A percentile compares a stretch with the other conserved stretches of the same genome.
Conservation (phyloP, 1,139 yeast genomes). For the Suhomyces bribrorum region DNA sequence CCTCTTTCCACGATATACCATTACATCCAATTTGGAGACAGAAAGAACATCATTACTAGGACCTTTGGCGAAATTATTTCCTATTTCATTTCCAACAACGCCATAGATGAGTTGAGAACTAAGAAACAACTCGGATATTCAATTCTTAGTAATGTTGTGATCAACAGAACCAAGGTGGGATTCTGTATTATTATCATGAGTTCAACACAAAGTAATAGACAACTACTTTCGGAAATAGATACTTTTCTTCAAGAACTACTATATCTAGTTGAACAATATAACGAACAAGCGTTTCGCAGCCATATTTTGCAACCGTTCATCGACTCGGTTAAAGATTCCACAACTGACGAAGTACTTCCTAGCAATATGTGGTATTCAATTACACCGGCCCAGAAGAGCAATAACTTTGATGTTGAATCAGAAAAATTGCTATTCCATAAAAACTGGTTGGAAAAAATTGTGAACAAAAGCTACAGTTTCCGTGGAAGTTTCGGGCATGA, state of each 20-base stretch:
- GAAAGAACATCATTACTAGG: conserved; percentile 32
- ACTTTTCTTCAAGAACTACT: conserved; percentile 45
- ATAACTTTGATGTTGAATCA: conserved; percentile 25
- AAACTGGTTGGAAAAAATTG: conserved; percentile 50
- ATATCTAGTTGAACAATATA: conserved; percentile 20
- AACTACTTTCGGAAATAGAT: conserved; percentile 46
- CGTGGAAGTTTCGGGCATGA: conserved; percentile 33
- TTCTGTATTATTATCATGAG: conserved; percentile 56
- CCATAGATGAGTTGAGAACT: conserved; percentile 50
- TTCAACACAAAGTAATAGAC: conserved; percentile 35
- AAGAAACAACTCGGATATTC: conserved; percentile 52
- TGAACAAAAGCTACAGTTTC: conserved; percentile 41
- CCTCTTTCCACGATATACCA: conserved; percentile 50
- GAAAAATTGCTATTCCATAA: conserved; percentile 42
- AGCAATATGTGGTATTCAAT: conserved; percentile 23
- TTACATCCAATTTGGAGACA: conserved; percentile 56
- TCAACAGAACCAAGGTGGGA: conserved; percentile 55
- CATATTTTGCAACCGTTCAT: conserved; percentile 39
- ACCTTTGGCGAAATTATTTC: conserved; percentile 48
- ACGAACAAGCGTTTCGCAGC: conserved; percentile 33
- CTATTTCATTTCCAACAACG: conserved; percentile 40
- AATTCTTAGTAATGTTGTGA: conserved; percentile 54
- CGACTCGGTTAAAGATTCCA: conserved; percentile 17
- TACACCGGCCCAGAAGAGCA: conserved; percentile 27
- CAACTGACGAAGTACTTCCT: conserved; percentile 17